Percentiles rank a stretch among this genome's conserved stretches.
These are phyloP conservation scores for Gossypium aridum DNA, from an alignment of 441 rosid species.

Conservation along the genomic window DNA sequence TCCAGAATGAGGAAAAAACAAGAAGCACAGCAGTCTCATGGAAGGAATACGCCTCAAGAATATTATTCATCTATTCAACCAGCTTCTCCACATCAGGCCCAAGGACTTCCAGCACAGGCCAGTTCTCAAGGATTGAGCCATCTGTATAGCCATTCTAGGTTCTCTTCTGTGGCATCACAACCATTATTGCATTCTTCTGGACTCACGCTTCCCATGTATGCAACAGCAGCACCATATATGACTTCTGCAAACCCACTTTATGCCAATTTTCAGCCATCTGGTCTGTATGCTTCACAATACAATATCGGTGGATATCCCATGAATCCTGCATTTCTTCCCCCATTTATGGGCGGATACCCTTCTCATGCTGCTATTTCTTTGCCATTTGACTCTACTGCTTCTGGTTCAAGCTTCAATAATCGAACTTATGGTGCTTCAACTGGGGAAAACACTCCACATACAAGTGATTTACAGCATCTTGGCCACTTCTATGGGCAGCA, in stretches of 20 bases:
- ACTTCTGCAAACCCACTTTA: constrained; percentile 49
- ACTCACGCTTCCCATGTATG: constrained; percentile 43
- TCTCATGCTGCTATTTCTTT: constrained; percentile 46
- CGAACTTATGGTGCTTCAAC: constrained; percentile 36
- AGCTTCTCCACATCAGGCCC: constrained; percentile 34
- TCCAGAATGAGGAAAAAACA: constrained; percentile 39
- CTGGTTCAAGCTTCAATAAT: constrained; percentile 38
- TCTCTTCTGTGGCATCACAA: constrained; percentile 40
- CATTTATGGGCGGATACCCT: constrained; percentile 51
- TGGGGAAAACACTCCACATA: constrained; percentile 29
- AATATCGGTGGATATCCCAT: constrained; percentile 43
- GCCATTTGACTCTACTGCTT: constrained; percentile 41
- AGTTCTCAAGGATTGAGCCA: constrained; percentile 36
- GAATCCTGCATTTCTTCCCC: constrained; percentile 32
- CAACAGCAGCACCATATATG: constrained; percentile 51
- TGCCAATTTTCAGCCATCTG: constrained; percentile 55
- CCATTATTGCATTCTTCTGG: constrained; percentile 44
- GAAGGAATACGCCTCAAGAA: constrained; percentile 36
- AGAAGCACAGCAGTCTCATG: constrained; percentile 55
- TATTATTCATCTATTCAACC: constrained; percentile 39
- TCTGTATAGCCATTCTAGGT: constrained; percentile 31
- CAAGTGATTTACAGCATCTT: constrained; percentile 30
- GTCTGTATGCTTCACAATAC: constrained; percentile 53
- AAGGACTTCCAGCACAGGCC: constrained; percentile 30
- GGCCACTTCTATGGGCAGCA: constrained; percentile 44